Evolutionary conservation across 1,284 basidiomycete genomes (phyloP), one percentile per base, ranked within the genome.

Genomic region (Malassezia cuniculi): DNA sequence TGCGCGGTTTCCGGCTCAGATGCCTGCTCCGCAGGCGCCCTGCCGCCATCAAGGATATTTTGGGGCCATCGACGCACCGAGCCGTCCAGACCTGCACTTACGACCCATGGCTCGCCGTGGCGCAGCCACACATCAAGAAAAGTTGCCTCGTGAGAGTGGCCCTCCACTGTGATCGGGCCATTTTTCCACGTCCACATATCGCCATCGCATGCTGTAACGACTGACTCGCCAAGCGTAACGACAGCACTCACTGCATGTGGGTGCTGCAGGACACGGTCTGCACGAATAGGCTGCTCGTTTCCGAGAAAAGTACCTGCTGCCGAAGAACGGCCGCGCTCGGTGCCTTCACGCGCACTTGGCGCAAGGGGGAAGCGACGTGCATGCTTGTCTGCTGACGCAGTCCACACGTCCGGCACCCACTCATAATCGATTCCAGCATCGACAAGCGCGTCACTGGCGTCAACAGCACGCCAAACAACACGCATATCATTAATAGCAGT

Each of bases 71-170:
- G 33, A 1, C 58, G 48, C 1, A 60, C 32, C 3, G 51, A 53
- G 9, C 56, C 58, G 38, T 60, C 58, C 5, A 57, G 36, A 4
- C 40, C 35, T 2, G 52, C 41, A 0, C 54, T 49, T 6, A 58
- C 34, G 15, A 60, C 28, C 49, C 51, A 60, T 16, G 36, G 22
- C 28, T 50, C 39, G 0, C 5, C 5, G 1, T 27, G 28, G 3
- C 42, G 47, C 11, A 36, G 20, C 46, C 49, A 58, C 7, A 34
- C 14, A 8, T 37, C 34, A 9, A 58, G 26, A 1, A 46, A 32
- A 14, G 45, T 47, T 24, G 57, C 31, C 27, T 58, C 54, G 37
- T 60, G 54, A 56, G 56, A 60, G 34, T 60, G 58, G 4, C 39
- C 55, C 27, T 58, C 58, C 3, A 52, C 28, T 25, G 11, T 33